A percentile compares a stretch with the other conserved stretches of the same genome.
phyloP scores from a whole-genome alignment of 2,329 filamentous ascomycete species.

The Penicillium freii region DNA sequence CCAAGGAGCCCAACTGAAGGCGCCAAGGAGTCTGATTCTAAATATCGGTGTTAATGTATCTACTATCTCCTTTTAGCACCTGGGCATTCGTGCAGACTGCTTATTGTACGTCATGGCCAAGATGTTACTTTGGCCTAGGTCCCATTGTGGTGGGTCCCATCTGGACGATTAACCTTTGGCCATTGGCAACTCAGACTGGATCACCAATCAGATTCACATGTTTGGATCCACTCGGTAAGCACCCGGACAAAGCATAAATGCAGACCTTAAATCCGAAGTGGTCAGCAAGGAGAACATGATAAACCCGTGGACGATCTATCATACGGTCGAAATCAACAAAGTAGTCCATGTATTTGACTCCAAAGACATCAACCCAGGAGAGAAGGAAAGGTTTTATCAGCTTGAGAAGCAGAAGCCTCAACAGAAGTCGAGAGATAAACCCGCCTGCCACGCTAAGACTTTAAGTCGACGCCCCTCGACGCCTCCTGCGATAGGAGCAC shows the following conservation, averaged over 20 bases:
- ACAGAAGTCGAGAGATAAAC: not conserved
- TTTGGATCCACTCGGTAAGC: not conserved
- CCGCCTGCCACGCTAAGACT: not conserved
- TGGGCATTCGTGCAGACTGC: not conserved
- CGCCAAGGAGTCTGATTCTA: not conserved
- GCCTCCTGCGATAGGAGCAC: not conserved
- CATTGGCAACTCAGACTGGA: not conserved
- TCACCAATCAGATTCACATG: not conserved
- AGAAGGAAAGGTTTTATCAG: not conserved
- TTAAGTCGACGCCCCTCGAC: not conserved
- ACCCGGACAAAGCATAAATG: not conserved
- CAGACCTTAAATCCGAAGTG: not conserved
- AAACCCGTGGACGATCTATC: not conserved
- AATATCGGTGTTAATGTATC: not conserved
- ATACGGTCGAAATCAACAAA: not conserved
- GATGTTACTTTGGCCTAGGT: not conserved
- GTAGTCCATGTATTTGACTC: not conserved
- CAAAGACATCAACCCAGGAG: not conserved
- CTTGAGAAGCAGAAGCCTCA: not conserved
- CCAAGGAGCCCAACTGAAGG: not conserved
- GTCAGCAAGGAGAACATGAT: not conserved
- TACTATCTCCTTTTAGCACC: not conserved
- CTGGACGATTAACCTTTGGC: not conserved
- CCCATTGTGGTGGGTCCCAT: not conserved
- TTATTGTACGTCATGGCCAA: slow-evolving; percentile 7